These are phyloP conservation scores for Erodium chrysanthum DNA, from an alignment of 441 rosid species.

Conservation along the genomic window DNA sequence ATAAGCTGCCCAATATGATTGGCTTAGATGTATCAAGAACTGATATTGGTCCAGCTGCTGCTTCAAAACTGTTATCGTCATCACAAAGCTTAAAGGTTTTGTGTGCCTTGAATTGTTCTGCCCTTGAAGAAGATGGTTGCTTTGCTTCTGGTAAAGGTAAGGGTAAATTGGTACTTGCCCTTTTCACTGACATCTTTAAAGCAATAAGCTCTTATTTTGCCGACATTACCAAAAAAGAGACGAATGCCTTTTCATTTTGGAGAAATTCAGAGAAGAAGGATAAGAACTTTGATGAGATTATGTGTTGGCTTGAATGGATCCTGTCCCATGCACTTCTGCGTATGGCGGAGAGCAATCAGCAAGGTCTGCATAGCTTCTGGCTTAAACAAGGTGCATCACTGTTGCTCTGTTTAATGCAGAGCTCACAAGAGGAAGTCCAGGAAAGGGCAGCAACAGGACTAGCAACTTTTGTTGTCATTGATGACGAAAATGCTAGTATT, in stretches of 20 bases:
- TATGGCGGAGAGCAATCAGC: slow-evolving; percentile 76
- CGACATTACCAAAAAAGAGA: slow-evolving; percentile 42
- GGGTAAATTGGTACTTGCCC: slow-evolving; percentile 57
- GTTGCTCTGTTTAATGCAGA: slow-evolving; percentile 74
- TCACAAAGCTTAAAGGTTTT: slow-evolving; percentile 68
- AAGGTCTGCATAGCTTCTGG: slow-evolving; percentile 77
- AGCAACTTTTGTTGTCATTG: slow-evolving; percentile 83
- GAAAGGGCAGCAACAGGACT: slow-evolving; percentile 90
- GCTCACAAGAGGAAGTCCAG: slow-evolving; percentile 87
- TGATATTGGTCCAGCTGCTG: slow-evolving; percentile 52
- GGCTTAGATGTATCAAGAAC: slow-evolving; percentile 96
- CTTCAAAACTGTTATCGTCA: slow-evolving; percentile 59
- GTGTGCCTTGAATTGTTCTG: slow-evolving; percentile 73
- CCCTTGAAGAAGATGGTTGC: slow-evolving; percentile 47
- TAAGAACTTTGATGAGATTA: slow-evolving; percentile 46
- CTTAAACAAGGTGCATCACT: slow-evolving; percentile 80
- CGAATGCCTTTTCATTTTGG: slow-evolving; percentile 50
- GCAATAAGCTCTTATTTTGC: slow-evolving; percentile 56
- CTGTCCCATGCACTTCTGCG: slow-evolving; percentile 73
- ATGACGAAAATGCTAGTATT: slow-evolving; percentile 90
- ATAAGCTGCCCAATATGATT: slow-evolving; percentile 60
- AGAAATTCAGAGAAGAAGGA: slow-evolving; percentile 38
- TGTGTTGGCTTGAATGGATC: slow-evolving; percentile 86
- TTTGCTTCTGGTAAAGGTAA: slow-evolving; percentile 26
- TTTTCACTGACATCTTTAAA: slow-evolving; percentile 52